Evolutionary conservation across 768 basidiomycete species (phyloP).

Genomic region (Xanthoconium stramineum): DNA sequence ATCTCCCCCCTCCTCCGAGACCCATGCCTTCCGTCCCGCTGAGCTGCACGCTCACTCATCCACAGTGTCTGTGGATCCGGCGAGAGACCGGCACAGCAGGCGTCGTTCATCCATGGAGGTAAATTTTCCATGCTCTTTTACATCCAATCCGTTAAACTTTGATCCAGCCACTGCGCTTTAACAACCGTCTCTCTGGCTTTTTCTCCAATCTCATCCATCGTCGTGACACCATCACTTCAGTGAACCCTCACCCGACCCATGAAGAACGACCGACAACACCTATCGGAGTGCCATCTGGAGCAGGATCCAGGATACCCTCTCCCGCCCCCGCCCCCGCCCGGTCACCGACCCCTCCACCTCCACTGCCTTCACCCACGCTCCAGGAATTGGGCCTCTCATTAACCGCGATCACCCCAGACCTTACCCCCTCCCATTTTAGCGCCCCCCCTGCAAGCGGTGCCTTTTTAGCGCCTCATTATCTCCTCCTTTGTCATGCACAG

Average conservation of each 20-base stretch:
- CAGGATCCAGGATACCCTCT: constrained; percentile 52
- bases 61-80: constrained; percentile 14
- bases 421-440: constrained; percentile 75
- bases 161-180: constrained; percentile 48
- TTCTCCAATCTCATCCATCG: constrained; percentile 76
- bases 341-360: constrained; percentile 69
- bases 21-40: not conserved
- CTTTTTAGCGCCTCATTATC: constrained; percentile 76
- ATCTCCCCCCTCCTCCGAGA: constrained; percentile 14
- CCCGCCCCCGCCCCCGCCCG: constrained; percentile 50
- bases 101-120: constrained; percentile 63
- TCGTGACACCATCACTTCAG: constrained; percentile 44
- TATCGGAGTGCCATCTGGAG: constrained; percentile 30
- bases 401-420: constrained; percentile 59
- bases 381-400: constrained; percentile 74
- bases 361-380: constrained; percentile 67
- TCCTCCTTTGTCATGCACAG: constrained; percentile 81
- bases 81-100: constrained; percentile 40
- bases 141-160: constrained; percentile 8
- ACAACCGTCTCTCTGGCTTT: constrained; percentile 83
- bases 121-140: constrained; percentile 8
- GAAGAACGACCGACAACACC: constrained; percentile 33
- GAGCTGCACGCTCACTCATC: constrained; percentile 13
- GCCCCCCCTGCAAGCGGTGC: constrained; percentile 75
- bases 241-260: constrained; percentile 29